phyloP scores from a whole-genome alignment of 2,329 filamentous ascomycete genomes.

The Aspergillus sp. region DNA sequence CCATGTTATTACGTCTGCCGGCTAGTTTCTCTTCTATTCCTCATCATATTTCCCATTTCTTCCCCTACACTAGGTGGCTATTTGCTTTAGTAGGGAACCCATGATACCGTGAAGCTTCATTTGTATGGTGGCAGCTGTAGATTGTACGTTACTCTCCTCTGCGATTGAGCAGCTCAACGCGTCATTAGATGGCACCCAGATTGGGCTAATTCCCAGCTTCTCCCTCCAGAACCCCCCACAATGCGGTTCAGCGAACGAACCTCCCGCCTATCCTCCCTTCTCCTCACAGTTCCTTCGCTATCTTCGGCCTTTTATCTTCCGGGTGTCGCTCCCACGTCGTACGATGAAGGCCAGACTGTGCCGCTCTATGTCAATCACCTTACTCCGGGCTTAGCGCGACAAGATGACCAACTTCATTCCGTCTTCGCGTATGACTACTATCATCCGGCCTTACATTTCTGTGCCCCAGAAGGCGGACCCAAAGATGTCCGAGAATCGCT shows the following conservation, averaged over 20 bases:
- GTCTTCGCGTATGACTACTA: constrained; percentile 97
- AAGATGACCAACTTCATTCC: constrained; percentile 80
- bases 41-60: neutral
- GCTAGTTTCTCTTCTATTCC: neutral
- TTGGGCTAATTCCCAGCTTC: constrained; percentile 12
- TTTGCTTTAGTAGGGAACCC: neutral
- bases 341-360: constrained; percentile 72
- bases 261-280: constrained; percentile 22
- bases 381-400: constrained; percentile 72
- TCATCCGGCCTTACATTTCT: constrained; percentile 81
- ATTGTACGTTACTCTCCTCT: constrained; percentile 10
- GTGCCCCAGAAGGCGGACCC: constrained; percentile 70
- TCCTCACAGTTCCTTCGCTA: constrained; percentile 27
- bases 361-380: constrained; percentile 90
- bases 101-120: constrained; percentile 8
- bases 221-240: constrained; percentile 15
- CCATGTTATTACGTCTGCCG: neutral
- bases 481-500: constrained; percentile 80
- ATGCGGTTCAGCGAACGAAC: constrained; percentile 32
- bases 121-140: constrained; percentile 12
- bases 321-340: constrained; percentile 90
- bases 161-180: neutral
- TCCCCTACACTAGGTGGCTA: neutral
- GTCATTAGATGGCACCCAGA: neutral
- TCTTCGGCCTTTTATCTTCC: constrained; percentile 86